A percentile compares a stretch with the other conserved stretches of the same genome.
These are phyloP conservation scores for Xerocomus potaroensis DNA, from an alignment of 768 basidiomycete genomes.

Conservation along the genomic window DNA sequence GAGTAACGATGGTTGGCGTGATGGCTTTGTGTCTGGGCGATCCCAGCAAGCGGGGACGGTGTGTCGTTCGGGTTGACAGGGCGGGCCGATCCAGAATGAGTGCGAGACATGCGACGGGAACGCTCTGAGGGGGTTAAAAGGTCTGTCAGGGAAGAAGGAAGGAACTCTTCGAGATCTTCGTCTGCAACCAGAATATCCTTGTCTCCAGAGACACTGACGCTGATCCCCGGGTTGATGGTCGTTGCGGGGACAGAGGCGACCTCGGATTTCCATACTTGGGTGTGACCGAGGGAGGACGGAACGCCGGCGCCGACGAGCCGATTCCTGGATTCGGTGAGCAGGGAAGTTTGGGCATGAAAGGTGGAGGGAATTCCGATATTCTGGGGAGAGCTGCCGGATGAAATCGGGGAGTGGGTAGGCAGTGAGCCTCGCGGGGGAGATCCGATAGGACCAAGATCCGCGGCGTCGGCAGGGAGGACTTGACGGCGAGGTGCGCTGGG, in stretches of 20 bases:
- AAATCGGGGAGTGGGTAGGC: constrained; percentile 51
- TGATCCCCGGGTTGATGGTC: constrained; percentile 10
- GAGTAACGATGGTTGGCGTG: constrained; percentile 63
- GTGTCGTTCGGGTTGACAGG: constrained; percentile 19
- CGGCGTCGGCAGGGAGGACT: constrained; percentile 33
- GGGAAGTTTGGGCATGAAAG: constrained; percentile 67
- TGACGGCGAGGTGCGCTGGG: constrained; percentile 47
- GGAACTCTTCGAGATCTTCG: constrained; percentile 82
- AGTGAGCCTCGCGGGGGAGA: constrained; percentile 59
- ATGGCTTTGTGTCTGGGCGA: constrained; percentile 17
- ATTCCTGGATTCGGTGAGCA: constrained; percentile 35
- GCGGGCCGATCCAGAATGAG: constrained; percentile 44
- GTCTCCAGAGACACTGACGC: constrained; percentile 32
- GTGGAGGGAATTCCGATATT: constrained; percentile 55
- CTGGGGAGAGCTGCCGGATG: constrained; percentile 33
- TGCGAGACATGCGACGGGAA: constrained; percentile 74
- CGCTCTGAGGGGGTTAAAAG: constrained; percentile 86
- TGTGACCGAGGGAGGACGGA: constrained; percentile 57
- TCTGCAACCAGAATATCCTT: constrained; percentile 42
- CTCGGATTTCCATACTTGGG: constrained; percentile 29
- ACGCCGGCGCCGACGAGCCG: constrained; percentile 40
- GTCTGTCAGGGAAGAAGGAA: constrained; percentile 86
- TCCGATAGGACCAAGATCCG: constrained; percentile 80
- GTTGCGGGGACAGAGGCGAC: constrained; percentile 20
- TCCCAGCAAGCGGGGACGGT: constrained; percentile 13